Percentiles rank a stretch among this genome's conserved stretches.
These are phyloP conservation scores for Fistulinella prunicolor DNA, from an alignment of 768 basidiomycete genomes.

Conservation along the genomic window DNA sequence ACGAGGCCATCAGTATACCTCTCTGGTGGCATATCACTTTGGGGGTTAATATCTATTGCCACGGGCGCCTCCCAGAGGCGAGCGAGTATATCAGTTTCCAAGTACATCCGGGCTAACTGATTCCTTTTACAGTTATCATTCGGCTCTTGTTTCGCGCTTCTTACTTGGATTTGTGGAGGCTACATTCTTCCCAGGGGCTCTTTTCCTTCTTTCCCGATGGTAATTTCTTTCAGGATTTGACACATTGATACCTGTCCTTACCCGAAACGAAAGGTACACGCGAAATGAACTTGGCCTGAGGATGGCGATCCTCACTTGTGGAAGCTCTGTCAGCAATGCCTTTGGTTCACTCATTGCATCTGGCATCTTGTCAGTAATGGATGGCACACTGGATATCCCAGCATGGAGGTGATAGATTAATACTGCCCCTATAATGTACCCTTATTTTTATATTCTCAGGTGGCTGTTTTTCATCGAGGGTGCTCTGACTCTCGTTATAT, in stretches of 20 bases:
- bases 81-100: neutral
- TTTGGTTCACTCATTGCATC: constrained; percentile 77
- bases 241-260: neutral
- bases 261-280: constrained; percentile 42
- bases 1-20: constrained; percentile 66
- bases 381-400: constrained; percentile 59
- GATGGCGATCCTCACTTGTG: constrained; percentile 64
- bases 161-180: constrained; percentile 70
- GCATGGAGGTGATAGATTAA: constrained; percentile 64
- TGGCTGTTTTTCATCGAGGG: constrained; percentile 75
- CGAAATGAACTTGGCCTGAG: constrained; percentile 64
- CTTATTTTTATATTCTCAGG: constrained; percentile 30
- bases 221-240: neutral
- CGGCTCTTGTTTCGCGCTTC: constrained; percentile 68
- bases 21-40: constrained; percentile 61
- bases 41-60: constrained; percentile 59
- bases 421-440: neutral
- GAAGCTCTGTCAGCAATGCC: constrained; percentile 74
- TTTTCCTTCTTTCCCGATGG: constrained; percentile 71
- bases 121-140: constrained; percentile 44
- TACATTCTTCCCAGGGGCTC: constrained; percentile 66
- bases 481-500: constrained; percentile 50
- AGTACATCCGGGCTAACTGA: neutral
- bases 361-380: constrained; percentile 68
- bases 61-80: constrained; percentile 44